phyloP scores from a whole-genome alignment of 2,329 filamentous ascomycete species.

The Lithohypha guttulata region DNA sequence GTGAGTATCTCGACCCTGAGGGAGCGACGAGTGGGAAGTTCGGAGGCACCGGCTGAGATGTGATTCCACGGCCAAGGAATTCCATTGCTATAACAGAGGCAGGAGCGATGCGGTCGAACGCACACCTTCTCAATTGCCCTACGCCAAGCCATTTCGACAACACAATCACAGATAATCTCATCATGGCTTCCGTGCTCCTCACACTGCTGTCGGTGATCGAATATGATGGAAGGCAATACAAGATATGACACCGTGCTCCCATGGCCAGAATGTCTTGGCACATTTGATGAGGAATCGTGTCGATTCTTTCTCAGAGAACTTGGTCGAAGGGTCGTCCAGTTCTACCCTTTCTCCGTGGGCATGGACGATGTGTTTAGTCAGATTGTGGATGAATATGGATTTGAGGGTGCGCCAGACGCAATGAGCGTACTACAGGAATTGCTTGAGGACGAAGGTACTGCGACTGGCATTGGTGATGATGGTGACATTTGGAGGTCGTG shows the following conservation, averaged over 20 bases:
- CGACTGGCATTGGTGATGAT: constrained; percentile 21
- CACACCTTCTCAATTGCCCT: too few species aligned
- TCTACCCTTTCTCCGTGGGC: constrained; percentile 22
- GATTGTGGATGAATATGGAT: constrained; percentile 20
- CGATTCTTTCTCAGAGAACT: constrained; percentile 22
- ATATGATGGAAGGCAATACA: too few species aligned
- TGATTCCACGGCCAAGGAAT: too few species aligned
- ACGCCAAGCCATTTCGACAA: too few species aligned
- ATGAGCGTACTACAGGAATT: constrained; percentile 22
- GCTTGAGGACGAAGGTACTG: constrained; percentile 20
- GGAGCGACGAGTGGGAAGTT: too few species aligned
- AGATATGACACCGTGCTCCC: neutral
- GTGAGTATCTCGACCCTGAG: too few species aligned
- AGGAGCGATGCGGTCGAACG: too few species aligned
- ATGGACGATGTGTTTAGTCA: constrained; percentile 23
- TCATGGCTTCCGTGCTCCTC: too few species aligned
- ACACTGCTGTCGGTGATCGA: too few species aligned
- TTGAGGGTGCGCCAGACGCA: constrained; percentile 17
- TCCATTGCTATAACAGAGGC: too few species aligned
- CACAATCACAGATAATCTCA: too few species aligned
- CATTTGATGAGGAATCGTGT: constrained; percentile 23
- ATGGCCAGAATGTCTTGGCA: constrained; percentile 12
- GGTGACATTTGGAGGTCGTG: constrained; percentile 23
- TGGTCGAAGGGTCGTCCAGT: constrained; percentile 18
- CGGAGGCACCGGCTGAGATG: too few species aligned